Conservation (phyloP, 768 basidiomycete species). For the Boletellus ananas region DNA sequence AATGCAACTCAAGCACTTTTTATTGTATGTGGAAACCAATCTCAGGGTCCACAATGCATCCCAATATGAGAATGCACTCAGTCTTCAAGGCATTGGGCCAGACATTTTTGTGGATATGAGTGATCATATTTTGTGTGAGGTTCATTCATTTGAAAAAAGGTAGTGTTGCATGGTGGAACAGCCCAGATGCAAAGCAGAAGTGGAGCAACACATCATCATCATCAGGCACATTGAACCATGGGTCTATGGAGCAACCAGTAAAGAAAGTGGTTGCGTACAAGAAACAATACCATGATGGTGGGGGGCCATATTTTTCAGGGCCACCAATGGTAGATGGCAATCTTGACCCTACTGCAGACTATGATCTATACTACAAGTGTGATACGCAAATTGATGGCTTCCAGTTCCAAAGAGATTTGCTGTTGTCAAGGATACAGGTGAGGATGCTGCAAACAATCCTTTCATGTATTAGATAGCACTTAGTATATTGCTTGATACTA, state of each 20-base stretch:
- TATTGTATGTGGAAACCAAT: neutral
- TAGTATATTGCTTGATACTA: no score
- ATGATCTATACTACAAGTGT: no score
- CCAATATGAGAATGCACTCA: neutral
- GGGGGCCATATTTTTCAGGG: neutral
- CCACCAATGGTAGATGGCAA: slow-evolving; percentile 1
- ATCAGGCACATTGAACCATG: no score
- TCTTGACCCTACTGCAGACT: no score
- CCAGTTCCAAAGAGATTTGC: no score
- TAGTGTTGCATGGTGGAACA: neutral
- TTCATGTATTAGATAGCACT: no score
- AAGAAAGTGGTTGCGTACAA: slow-evolving; percentile 1
- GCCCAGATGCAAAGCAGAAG: neutral
- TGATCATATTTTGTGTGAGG: neutral
- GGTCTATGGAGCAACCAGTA: neutral
- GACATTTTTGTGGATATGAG: neutral
- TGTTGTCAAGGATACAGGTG: no score
- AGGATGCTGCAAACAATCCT: no score
- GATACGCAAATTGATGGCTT: no score
- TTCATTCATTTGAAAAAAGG: neutral
- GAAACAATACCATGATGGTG: slow-evolving; percentile 1
- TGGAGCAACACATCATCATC: neutral
- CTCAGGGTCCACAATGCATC: neutral
- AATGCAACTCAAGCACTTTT: neutral
- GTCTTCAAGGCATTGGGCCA: neutral